Percentiles rank a stretch among this genome's conserved stretches.
These are phyloP conservation scores for Stachybotrys chartarum DNA, from an alignment of 2,329 filamentous ascomycete species.

Conservation along the genomic window DNA sequence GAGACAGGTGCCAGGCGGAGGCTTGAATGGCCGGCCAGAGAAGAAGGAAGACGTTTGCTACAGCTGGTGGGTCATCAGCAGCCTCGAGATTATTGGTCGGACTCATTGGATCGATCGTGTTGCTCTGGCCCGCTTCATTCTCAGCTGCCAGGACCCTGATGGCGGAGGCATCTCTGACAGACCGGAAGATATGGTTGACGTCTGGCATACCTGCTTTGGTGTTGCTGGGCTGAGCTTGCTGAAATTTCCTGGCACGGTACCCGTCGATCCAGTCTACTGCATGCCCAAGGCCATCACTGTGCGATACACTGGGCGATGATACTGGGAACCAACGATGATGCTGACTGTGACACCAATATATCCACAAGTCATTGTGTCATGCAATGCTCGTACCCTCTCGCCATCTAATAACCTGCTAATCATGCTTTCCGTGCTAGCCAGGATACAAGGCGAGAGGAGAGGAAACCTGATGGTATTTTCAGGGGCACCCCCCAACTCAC, in stretches of 20 bases:
- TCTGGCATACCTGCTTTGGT: constrained; percentile 91
- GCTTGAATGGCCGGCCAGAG: constrained; percentile 88
- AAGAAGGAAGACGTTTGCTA: constrained; percentile 97
- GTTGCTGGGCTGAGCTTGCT: constrained; percentile 82
- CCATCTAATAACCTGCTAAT: constrained; percentile 63
- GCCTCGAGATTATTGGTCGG: constrained; percentile 78
- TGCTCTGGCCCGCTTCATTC: constrained; percentile 73
- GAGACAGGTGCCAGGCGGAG: constrained; percentile 78
- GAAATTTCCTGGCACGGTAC: constrained; percentile 65
- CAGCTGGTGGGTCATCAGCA: constrained; percentile 97
- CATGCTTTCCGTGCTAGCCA: constrained; percentile 41
- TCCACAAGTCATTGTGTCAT: no score
- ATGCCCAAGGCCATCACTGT: constrained; percentile 63
- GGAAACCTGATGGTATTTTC: constrained; percentile 17
- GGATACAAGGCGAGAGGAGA: constrained; percentile 70
- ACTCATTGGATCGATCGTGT: constrained; percentile 89
- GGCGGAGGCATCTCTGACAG: constrained; percentile 82
- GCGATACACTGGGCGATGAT: constrained; percentile 24
- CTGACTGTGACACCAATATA: neutral
- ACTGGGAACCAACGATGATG: neutral
- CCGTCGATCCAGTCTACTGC: constrained; percentile 84
- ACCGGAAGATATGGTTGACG: constrained; percentile 91
- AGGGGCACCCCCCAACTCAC: constrained; percentile 14
- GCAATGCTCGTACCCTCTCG: constrained; percentile 39
- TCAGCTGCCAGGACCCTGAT: constrained; percentile 81